These are phyloP conservation scores for Colletotrichum phormii DNA, from an alignment of 2,329 filamentous ascomycete species.

Conservation along the genomic window DNA sequence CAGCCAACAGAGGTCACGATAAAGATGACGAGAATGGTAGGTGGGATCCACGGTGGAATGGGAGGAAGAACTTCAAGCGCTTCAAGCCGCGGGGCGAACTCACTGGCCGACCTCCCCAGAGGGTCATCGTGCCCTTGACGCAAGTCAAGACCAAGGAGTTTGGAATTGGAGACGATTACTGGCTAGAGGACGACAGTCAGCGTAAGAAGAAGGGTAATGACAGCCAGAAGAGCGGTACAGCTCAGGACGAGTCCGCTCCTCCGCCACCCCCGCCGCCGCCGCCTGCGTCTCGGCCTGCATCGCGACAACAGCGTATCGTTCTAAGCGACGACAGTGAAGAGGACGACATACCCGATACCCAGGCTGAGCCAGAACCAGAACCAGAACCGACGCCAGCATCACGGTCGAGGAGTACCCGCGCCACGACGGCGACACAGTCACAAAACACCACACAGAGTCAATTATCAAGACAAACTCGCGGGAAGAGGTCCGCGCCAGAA, in stretches of 20 bases:
- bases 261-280: not conserved
- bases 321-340: slow-evolving; percentile 51
- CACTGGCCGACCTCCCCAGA: slow-evolving; percentile 54
- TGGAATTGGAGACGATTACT: slow-evolving; percentile 82
- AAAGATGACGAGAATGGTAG: slow-evolving; percentile 65
- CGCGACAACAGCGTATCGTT: slow-evolving; percentile 40
- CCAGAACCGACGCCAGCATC: slow-evolving; percentile 16
- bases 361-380: slow-evolving; percentile 2
- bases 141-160: slow-evolving; percentile 78
- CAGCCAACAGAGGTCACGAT: slow-evolving; percentile 55
- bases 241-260: slow-evolving; percentile 7
- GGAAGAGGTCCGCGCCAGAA: slow-evolving; percentile 49
- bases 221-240: slow-evolving; percentile 39
- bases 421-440: slow-evolving; percentile 42
- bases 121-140: slow-evolving; percentile 76
- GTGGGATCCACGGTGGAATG: slow-evolving; percentile 94
- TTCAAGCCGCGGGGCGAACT: slow-evolving; percentile 73
- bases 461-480: slow-evolving; percentile 41
- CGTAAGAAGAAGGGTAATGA: slow-evolving; percentile 44
- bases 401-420: slow-evolving; percentile 10
- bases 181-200: slow-evolving; percentile 68
- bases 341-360: slow-evolving; percentile 34
- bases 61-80: slow-evolving; percentile 94
- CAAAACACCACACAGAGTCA: slow-evolving; percentile 46
- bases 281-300: not conserved